Evolutionary conservation across 176 grass and related monocot species (phyloP), one percentile per base, ranked within the genome.

Genomic region (Paspalum vaginatum): DNA sequence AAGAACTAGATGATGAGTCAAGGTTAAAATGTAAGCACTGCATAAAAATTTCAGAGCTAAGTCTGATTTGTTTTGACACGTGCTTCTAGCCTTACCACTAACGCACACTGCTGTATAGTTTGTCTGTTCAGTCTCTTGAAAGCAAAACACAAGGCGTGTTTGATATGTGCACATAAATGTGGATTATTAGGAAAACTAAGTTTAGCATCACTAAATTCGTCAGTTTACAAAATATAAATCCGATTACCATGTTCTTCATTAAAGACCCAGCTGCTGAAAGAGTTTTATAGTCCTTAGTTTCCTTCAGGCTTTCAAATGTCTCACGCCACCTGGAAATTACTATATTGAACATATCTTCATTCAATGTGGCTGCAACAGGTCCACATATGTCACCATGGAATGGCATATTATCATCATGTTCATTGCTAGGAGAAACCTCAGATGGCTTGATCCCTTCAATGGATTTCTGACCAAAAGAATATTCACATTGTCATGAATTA

Each of bases 281-380:
- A 72, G 92, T 75, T 77, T 94, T 98, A 86, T 98, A 91, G 75
- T 98, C 92, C 1, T 91, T 93, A 79, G 88, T 81, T 54, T 92
- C 72, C 81, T 98, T 98, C 41, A 98, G 83, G 25, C 81, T 25
- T 32, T 98, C 95, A 94, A 89, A 81, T 65, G 90, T 32, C 78
- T 98, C 92, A 71, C 90, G 95, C 91, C 91, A 98, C 60, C 87
- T 94, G 39, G 65, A 85, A 73, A 93, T 85, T 25, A 98, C 95
- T 77, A 98, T 55, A 57, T 94, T 94, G 81, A 98, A 94, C 92
- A 94, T 98, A 63, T 89, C 86, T 83, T 94, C 95, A 67, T 89
- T 98, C 46, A 94, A 87, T 61, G 92, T 94, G 71, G 86, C 89
- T 61, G 95, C 92, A 61, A 98, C 90, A 85, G 95, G 90, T 77